phyloP scores from a whole-genome alignment of 1,284 basidiomycete genomes.

The Mycosarcoma mackinlayi region DNA sequence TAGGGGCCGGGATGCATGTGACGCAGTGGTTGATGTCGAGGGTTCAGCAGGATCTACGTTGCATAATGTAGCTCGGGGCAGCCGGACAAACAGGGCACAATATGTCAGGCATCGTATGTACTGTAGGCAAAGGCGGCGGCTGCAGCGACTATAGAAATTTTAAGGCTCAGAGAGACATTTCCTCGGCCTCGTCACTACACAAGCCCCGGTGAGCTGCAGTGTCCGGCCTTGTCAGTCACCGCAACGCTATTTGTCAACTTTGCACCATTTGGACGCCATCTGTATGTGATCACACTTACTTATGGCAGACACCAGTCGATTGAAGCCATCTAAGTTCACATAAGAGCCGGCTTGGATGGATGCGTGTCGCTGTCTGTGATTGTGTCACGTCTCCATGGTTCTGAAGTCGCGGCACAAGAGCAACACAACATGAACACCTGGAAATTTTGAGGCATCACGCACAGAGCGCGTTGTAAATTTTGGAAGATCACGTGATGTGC shows the following conservation, averaged over 20 bases:
- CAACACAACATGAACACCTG: background rate
- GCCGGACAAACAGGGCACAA: background rate
- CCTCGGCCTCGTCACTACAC: conserved; percentile 9
- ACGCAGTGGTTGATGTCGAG: conserved; percentile 2
- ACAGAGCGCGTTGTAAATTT: conserved; percentile 1
- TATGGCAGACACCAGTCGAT: no score
- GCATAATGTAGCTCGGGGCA: conserved; percentile 8
- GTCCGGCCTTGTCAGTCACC: background rate
- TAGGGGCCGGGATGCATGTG: conserved; percentile 1
- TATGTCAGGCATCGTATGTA: no score
- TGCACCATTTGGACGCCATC: no score
- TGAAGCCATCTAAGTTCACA: no score
- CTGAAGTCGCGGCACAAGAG: background rate
- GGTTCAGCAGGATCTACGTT: conserved; percentile 24
- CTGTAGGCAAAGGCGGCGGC: no score
- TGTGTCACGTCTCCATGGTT: no score
- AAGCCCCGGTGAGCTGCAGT: background rate
- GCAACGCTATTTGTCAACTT: no score
- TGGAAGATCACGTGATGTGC: conserved; percentile 1
- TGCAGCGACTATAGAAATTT: conserved; percentile 1
- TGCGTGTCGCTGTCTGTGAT: no score
- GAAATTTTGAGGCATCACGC: background rate
- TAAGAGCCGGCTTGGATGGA: no score
- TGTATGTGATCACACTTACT: no score
- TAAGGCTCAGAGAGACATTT: conserved; percentile 44